Base-by-base conservation (phyloP, 2,329 filamentous ascomycete genomes). In the Cytospora mali region DNA sequence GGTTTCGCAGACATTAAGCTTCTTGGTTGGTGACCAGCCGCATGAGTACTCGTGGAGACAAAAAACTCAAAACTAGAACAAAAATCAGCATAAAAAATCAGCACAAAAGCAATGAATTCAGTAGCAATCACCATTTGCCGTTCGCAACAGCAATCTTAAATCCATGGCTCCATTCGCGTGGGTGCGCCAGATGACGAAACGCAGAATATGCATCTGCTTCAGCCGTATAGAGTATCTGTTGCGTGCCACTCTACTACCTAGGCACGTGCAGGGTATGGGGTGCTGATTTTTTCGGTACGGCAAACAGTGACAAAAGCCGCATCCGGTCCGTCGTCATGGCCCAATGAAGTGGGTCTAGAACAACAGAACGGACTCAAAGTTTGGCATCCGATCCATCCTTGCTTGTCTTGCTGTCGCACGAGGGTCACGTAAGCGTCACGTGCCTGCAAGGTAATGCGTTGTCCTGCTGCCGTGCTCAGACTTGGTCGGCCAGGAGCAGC, bases 371-470 rank as follows among this genome's bases (percentile, higher is more conserved):
- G 27, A 13, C n/a, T 14, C 28, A 58, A 51, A 54, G 23, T 31
- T 62, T 50, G 39, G 60, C 53, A 51, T 28, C 61, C 49, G 57
- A 31, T 29, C 50, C 35, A 60, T 42, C 35, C 35, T 49, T 25
- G 50, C 13, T n/a, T 33, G 50, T 42, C 25, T 52, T 42, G 28
- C 42, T 33, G 62, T 64, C 25, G 42, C 52, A 55, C 54, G 48
- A 50, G 49, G 29, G 16, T 54, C 29, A 48, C n/a, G 33, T 46
- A 27, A 54, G 31, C 55, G 58, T 64, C 62, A 64, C 62, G 62
- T 64, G 62, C 56, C 54, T 35, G 25, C 42, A 52, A 29, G 54
- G 39, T 49, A 50, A 58, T 64, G 62, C 62, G 60, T 64, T 60
- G 59, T 50, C 50, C 50, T 50, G 27, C 58, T 64, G 62, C 61